A percentile compares a stretch with the other conserved stretches of the same genome.
These are phyloP conservation scores for Mucor lusitanicus DNA, from an alignment of 371 early-diverging fungal species.

Conservation along the genomic window DNA sequence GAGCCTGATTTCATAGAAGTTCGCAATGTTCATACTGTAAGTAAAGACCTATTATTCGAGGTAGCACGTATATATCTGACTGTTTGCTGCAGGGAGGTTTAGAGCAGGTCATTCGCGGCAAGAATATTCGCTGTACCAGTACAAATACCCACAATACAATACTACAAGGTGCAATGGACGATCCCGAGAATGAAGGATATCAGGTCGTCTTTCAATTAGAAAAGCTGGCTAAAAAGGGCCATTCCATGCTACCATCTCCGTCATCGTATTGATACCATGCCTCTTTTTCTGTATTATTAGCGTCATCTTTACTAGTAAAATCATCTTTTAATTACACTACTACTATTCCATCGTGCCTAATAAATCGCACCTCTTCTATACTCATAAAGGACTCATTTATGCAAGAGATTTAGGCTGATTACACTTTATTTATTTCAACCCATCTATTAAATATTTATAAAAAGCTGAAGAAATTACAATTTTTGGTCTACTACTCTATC, in stretches of 20 bases:
- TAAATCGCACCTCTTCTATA: too few species aligned
- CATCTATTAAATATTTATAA: neutral
- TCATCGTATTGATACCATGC: neutral
- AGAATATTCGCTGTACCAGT: constrained; percentile 61
- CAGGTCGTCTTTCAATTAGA: constrained; percentile 42
- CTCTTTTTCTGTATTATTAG: neutral
- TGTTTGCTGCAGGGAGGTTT: neutral
- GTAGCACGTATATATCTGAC: neutral
- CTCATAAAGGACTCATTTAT: neutral
- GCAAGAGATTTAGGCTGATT: neutral
- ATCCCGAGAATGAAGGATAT: constrained; percentile 42
- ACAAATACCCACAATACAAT: constrained; percentile 55
- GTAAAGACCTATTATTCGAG: neutral
- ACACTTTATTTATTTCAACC: neutral
- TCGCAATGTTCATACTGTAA: constrained; percentile 73
- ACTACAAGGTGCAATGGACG: constrained; percentile 50
- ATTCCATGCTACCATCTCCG: neutral
- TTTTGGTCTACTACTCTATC: constrained; percentile 64
- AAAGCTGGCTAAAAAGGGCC: constrained; percentile 4
- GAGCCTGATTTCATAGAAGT: constrained; percentile 87
- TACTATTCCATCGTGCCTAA: neutral
- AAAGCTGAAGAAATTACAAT: neutral
- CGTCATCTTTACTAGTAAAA: neutral
- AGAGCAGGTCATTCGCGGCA: constrained; percentile 55
- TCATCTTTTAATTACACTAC: neutral